These are phyloP conservation scores for Amaranthus tricolor DNA, from an alignment of 179 eudicot species.

Conservation along the genomic window DNA sequence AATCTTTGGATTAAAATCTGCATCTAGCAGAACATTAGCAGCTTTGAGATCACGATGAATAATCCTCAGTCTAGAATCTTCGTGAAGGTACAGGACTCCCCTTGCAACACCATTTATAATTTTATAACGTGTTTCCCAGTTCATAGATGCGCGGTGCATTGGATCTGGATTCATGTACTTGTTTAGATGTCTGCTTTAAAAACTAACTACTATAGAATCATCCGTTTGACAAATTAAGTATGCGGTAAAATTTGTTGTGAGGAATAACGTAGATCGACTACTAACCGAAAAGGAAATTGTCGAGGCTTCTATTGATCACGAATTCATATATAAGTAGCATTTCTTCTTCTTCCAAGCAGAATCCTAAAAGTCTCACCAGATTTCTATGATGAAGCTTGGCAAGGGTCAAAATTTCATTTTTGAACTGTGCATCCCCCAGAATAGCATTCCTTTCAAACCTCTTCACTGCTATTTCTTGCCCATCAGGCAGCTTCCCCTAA, in stretches of 20 bases:
- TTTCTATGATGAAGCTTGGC: constrained; percentile 30
- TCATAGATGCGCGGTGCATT: constrained; percentile 16
- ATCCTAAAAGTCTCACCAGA: constrained; percentile 29
- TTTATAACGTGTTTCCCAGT: constrained; percentile 36
- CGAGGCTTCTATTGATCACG: constrained; percentile 35
- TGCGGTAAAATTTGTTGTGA: not conserved
- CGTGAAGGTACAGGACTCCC: constrained; percentile 44
- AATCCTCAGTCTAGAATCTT: constrained; percentile 36
- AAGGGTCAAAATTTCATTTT: constrained; percentile 32
- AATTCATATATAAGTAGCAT: constrained; percentile 40
- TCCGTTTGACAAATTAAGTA: not conserved
- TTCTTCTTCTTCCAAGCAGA: constrained; percentile 33
- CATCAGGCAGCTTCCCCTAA: constrained; percentile 25
- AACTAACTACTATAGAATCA: too few species aligned
- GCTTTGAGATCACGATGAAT: constrained; percentile 44
- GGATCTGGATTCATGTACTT: constrained; percentile 11
- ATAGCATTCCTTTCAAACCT: constrained; percentile 27
- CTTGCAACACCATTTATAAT: constrained; percentile 33
- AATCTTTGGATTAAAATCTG: constrained; percentile 37
- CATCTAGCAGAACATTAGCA: constrained; percentile 37
- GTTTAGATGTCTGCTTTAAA: not conserved
- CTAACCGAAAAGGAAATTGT: constrained; percentile 30
- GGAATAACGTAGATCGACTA: not conserved
- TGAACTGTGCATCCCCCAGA: constrained; percentile 30
- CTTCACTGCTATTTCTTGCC: constrained; percentile 30